A percentile compares a stretch with the other conserved stretches of the same genome.
phyloP scores from a whole-genome alignment of 495 filamentous ascomycete genomes.

The Aspergillus leporis region DNA sequence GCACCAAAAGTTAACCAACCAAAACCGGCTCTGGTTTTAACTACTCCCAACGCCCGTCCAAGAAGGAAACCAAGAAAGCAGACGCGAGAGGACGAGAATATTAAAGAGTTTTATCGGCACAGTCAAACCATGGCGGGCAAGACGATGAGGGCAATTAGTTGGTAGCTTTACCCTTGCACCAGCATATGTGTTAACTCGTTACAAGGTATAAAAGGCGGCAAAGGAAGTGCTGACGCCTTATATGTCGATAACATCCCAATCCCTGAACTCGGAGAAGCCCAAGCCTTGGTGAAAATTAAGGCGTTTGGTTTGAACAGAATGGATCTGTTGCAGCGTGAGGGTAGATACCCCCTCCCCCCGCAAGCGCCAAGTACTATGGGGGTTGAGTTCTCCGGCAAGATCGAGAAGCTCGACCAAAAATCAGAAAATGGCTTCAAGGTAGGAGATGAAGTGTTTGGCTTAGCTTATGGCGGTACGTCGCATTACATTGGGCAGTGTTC shows the following conservation, averaged over 20 bases:
- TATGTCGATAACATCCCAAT: slow-evolving; percentile 25
- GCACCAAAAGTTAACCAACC: background rate
- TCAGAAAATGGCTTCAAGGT: slow-evolving; percentile 26
- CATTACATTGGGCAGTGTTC: background rate
- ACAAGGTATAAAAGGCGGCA: slow-evolving; percentile 56
- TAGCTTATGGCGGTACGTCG: slow-evolving; percentile 14
- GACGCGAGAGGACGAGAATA: background rate
- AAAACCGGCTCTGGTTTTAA: background rate
- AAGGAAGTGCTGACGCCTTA: slow-evolving; percentile 54
- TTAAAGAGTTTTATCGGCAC: background rate
- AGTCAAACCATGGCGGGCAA: background rate
- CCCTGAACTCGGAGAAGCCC: background rate
- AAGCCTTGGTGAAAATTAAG: slow-evolving; percentile 66
- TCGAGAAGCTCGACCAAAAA: slow-evolving; percentile 3
- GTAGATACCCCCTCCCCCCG: slow-evolving; percentile 70
- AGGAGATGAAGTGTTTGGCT: slow-evolving; percentile 32
- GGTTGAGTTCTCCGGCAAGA: slow-evolving; percentile 68
- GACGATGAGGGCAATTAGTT: slow-evolving; percentile 26
- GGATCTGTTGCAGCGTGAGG: slow-evolving; percentile 77
- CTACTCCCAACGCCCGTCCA: too few relatives aligned
- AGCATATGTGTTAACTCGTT: slow-evolving; percentile 11
- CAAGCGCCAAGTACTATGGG: slow-evolving; percentile 68
- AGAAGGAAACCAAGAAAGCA: background rate
- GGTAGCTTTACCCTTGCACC: slow-evolving; percentile 1
- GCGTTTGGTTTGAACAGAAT: slow-evolving; percentile 85